Evolutionary conservation across 768 basidiomycete species (phyloP), one percentile per base, ranked within the genome.

Genomic region (Ramaria sp.): DNA sequence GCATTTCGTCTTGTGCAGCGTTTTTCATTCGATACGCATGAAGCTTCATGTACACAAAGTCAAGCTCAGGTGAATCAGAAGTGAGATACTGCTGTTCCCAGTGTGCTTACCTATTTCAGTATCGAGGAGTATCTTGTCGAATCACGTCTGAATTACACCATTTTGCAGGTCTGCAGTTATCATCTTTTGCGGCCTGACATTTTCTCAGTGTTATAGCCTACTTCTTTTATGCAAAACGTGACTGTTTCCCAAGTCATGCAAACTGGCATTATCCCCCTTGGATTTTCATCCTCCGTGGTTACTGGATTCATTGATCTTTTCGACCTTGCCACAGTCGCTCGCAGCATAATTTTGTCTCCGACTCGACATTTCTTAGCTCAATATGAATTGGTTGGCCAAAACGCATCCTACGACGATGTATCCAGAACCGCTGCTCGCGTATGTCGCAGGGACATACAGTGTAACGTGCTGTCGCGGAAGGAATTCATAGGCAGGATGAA

Each of bases 41-140:
- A 69, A 69, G 62, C 50, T 70, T 60, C 34, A 65, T 46, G 64
- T 68, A 48, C 69, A 70, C 55, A 61, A 63, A 59, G 65, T 60
- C 47, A 64, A 67, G 51, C 54, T 61, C 22, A 45, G 41, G 64
- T 68, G 31, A 33, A 60, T 61, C 27, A n/a, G 9, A 15, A 19
- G 19, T 39, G 17, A 54, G 17, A 37, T 24, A n/a, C n/a, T n/a
- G 9, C 24, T n/a, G 12, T 49, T 1, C 34, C 41, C 0, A 30
- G n/a, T 45, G 30, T 22, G 51, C 37, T 48, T 31, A 39, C 37
- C 51, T 6, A 39, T 27, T 19, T 34, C 33, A 37, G 30, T 31
- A 38, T 46, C 31, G 71, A 73, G 59, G 67, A 72, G 52, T 68
- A 71, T 38, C 66, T 73, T 4, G 65, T 70, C 48, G 70, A 71